Percentiles rank a stretch among this genome's conserved stretches.
phyloP scores from a whole-genome alignment of 2,329 filamentous ascomycete genomes.

The Rhynchosporium graminicola region DNA sequence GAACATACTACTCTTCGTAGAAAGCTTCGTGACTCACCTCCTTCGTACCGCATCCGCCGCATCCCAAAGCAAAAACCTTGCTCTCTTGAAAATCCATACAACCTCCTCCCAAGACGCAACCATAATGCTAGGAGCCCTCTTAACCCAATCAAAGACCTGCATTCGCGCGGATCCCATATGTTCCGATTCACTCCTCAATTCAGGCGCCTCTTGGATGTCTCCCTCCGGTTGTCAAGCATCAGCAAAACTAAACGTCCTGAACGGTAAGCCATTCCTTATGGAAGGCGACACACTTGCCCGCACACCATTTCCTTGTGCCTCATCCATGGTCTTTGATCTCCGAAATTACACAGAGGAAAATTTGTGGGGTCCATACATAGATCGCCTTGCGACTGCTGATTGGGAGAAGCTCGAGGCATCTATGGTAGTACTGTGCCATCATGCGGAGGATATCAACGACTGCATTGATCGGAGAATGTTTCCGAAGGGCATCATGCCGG shows the following conservation, averaged over 20 bases:
- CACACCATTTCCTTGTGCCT: constrained; percentile 59
- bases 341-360: constrained; percentile 63
- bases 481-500: constrained; percentile 6
- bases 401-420: constrained; percentile 81
- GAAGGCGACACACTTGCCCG: constrained; percentile 26
- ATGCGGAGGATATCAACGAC: constrained; percentile 51
- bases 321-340: constrained; percentile 72
- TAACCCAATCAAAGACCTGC: constrained; percentile 66
- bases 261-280: constrained; percentile 58
- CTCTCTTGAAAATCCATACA: constrained; percentile 42
- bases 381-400: constrained; percentile 65
- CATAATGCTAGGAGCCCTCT: constrained; percentile 58
- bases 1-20: background rate
- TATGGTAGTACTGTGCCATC: constrained; percentile 67
- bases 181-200: background rate
- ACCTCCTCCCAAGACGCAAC: background rate
- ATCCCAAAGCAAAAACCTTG: constrained; percentile 49
- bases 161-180: constrained; percentile 48
- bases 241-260: constrained; percentile 70
- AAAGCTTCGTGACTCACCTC: background rate
- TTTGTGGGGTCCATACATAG: constrained; percentile 71
- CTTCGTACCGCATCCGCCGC: constrained; percentile 37
- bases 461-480: constrained; percentile 12
- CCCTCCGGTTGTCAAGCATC: constrained; percentile 56
- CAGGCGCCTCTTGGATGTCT: constrained; percentile 23